Evolutionary conservation across 2,329 filamentous ascomycete species (phyloP), one percentile per base, ranked within the genome.

Genomic region (Dothidotthia symphoricarpi): DNA sequence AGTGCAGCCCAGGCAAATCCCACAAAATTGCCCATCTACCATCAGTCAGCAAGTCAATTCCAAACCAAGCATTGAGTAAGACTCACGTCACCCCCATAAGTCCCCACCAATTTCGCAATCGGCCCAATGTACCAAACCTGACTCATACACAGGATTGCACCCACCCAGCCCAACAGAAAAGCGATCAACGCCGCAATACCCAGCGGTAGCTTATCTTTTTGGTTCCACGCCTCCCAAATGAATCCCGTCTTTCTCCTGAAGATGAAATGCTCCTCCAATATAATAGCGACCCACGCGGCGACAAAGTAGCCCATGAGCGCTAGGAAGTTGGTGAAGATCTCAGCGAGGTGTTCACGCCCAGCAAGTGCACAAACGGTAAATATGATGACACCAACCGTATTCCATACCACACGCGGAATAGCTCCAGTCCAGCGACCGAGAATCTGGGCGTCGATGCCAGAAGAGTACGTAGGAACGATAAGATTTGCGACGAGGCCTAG

Each of bases 291-390:
- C 78, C 80, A 83, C 29, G 84, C 78, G 11, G 74, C 74, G 12
- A 83, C 74, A 81, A 81, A 86, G 62, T 85, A 86, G 2, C 82
- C 83, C 78, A 86, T 85, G 15, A 86, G 66, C 0, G 81, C 80
- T 4, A 86, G 70, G 59, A 86, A 85, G 57, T 85, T 85, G 9
- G 78, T 80, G 57, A 86, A 84, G 41, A 86, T 83, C 16, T 73
- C 73, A 0, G 80, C 76, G 2, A 86, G 71, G 48, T 81, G 65
- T 16, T 74, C 71, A 11, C 81, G 74, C 0, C 83, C 82, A 1
- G 75, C 82, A 12, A 85, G 70, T 0, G 81, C 82, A 50, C 81
- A 83, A 17, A 83, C 75, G 7, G 79, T 78, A 55, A 80, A 82
- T 29, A 85, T 76, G 26, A 85, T 63, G 0, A 80, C 75, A 3